These are phyloP conservation scores for Tilletia setariae DNA, from an alignment of 1,284 basidiomycete genomes.

Conservation along the genomic window DNA sequence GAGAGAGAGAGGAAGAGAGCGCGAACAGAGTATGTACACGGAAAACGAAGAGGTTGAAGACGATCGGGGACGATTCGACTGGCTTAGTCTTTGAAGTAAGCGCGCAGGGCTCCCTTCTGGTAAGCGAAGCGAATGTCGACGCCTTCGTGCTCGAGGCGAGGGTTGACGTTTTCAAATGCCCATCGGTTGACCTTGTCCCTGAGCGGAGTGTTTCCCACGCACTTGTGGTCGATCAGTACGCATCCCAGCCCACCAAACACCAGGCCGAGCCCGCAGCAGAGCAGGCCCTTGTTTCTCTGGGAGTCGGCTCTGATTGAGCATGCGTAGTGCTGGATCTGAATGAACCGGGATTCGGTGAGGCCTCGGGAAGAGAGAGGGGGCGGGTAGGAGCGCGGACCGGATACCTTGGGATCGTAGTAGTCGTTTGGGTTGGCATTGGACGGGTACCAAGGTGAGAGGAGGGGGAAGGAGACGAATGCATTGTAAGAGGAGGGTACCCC, in stretches of 20 bases:
- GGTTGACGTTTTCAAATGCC: slow-evolving; percentile 12
- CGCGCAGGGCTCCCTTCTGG: slow-evolving; percentile 1
- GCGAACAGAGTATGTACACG: neutral
- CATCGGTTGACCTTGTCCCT: slow-evolving; percentile 10
- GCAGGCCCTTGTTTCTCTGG: neutral
- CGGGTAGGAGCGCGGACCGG: neutral
- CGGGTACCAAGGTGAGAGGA: slow-evolving; percentile 11
- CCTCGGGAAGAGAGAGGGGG: neutral
- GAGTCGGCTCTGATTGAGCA: slow-evolving; percentile 13
- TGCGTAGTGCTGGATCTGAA: slow-evolving; percentile 14
- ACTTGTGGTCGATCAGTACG: slow-evolving; percentile 7
- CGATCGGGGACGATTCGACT: too few species aligned
- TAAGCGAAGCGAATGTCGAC: neutral
- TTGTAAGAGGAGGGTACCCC: neutral
- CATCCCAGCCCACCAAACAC: slow-evolving; percentile 2
- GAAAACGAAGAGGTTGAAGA: neutral
- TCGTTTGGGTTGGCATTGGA: neutral
- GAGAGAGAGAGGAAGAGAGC: neutral
- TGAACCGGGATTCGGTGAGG: slow-evolving; percentile 6
- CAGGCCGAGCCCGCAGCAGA: slow-evolving; percentile 1
- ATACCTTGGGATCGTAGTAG: slow-evolving; percentile 9
- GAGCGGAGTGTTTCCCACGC: neutral
- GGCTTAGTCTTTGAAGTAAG: slow-evolving; percentile 7
- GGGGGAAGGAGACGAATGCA: slow-evolving; percentile 9
- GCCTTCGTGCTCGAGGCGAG: neutral